Base-by-base conservation (phyloP, 768 basidiomycete species). In the Leucogyrophana mollusca region DNA sequence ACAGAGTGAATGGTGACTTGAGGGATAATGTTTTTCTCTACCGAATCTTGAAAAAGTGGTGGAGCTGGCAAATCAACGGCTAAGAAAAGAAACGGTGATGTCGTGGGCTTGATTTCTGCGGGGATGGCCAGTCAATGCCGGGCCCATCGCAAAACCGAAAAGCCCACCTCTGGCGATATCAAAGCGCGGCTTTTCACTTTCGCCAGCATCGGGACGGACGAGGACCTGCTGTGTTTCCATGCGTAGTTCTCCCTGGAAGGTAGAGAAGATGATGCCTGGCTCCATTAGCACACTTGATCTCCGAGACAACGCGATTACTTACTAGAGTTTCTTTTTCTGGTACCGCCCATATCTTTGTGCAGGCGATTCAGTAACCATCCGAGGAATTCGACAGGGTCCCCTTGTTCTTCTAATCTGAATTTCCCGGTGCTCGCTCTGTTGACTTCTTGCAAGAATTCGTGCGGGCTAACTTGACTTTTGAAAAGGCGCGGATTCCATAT, bases 21-120 rank as follows among this genome's bases (percentile, higher is more conserved):
- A 24, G 96, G 96, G 53, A 98, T 96, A 64, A 99, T 98, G 65
- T 98, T 97, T 72, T 96, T 96, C 72, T 96, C 94, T 37, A 95
- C 80, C 4, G 89, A 71, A 61, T 97, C 94, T 68, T 97, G 95
- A 69, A 98, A 99, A 32, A 99, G 71, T 13, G 95, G 96, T n/a
- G 94, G 94, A 1, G 96, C 90, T 14, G 96, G 96, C 20, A 98
- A 78, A 70, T 99, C 96, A 22, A 98, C 83, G 2, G 95, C 90
- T 33, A 99, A 79, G 71, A 95, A 96, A 48, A 99, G 74, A 74
- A 97, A 99, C 4, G 96, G 96, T 4, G 94, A 93, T 41, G 79
- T 76, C 17, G 78, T 72, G 32, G 83, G 79, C 66, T 90, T 95
- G 67, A 90, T 92, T 58, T 97, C 94, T 94, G 38, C 38, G 50